Base-by-base conservation (phyloP, 2,329 filamentous ascomycete species). In the Parastagonospora nodorum region DNA sequence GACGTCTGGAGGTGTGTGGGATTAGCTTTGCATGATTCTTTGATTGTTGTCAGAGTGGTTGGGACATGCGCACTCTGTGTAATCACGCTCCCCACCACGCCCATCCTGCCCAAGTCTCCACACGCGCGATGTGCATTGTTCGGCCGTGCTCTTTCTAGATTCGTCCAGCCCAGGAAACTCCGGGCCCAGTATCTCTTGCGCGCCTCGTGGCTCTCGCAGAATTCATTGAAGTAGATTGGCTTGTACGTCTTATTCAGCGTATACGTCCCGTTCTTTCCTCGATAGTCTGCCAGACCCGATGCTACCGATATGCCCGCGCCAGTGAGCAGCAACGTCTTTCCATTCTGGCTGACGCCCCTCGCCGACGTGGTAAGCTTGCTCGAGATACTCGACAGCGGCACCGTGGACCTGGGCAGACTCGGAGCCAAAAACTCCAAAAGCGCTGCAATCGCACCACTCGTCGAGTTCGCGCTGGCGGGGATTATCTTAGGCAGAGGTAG, bases 151-250 rank as follows among this genome's bases (percentile, higher is more conserved):
- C 85, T 87, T 66, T 88, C 78, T 59, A 97, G 78, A 38, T 85
- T 91, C 4, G 90, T 87, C 92, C 92, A 97, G 32, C 94, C 94
- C 15, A 99, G 77, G 73, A 96, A 99, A 68, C 90, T 96, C 42
- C 94, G 80, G 1, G 94, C 93, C 94, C 94, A 99, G 72, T 99
- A 99, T 54, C 94, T 81, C 74, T 97, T 94, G 58, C 94, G 81
- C 10, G 89, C 86, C 71, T 92, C 90, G 74, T 97, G 93, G 58
- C 79, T 89, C 40, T 82, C 78, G 37, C 91, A 75, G 68, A 97
- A 99, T 72, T 99, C 94, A 72, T 91, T 86, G 73, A 89, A 92
- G 77, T 96, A 99, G 60, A 96, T 95, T 29, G 93, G 94, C 2
- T 89, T 85, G 69, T 96, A 97, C 11, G 84, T 85, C 77, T 89